Evolutionary conservation across 2,329 filamentous ascomycete genomes (phyloP), one percentile per base, ranked within the genome.

Genomic region (Talaromyces piceae): DNA sequence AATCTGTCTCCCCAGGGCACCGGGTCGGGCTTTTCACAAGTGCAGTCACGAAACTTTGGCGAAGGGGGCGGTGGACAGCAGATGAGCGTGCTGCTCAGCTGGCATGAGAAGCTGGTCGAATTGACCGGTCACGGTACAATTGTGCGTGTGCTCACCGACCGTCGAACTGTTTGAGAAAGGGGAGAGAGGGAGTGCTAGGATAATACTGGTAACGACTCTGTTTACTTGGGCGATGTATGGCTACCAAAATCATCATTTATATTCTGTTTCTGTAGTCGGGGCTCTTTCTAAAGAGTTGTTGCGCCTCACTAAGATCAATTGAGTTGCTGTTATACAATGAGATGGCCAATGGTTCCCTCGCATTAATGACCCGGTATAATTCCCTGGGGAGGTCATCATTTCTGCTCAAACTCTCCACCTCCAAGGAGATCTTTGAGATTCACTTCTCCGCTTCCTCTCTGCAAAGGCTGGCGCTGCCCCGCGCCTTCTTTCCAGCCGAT

Each of bases 31-130:
- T 96, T 96, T 74, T 91, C 87, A 63, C 91, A 96, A 72, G 80
- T 91, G 54, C 76, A 78, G 60, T 64, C 70, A 46, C 72, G 81
- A 47, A 72, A 75, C 59, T 72, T 80, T 54, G 78, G 78, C 49
- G 80, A 78, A 41, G 81, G 83, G 53, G 86, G 88, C 44, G 84
- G 88, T 56, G 87, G 88, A 30, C 85, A 90, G 52, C 87, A 86
- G 49, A 97, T 97, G 93, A 97, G 93, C 66, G 93, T 98, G 47
- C 70, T 98, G 66, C 76, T 98, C 59, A 96, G 90, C 72, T 98
- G 93, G 93, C 93, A 98, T 67, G 93, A 98, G 77, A 98, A 96
- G 80, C 81, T 96, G 56, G 89, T 97, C 4, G 93, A 98, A 64
- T 84, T 96, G 63, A 88, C 90, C 31, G 93, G 93, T 22, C 77